phyloP scores from a whole-genome alignment of 495 filamentous ascomycete genomes.

The Bombardia bombarda region DNA sequence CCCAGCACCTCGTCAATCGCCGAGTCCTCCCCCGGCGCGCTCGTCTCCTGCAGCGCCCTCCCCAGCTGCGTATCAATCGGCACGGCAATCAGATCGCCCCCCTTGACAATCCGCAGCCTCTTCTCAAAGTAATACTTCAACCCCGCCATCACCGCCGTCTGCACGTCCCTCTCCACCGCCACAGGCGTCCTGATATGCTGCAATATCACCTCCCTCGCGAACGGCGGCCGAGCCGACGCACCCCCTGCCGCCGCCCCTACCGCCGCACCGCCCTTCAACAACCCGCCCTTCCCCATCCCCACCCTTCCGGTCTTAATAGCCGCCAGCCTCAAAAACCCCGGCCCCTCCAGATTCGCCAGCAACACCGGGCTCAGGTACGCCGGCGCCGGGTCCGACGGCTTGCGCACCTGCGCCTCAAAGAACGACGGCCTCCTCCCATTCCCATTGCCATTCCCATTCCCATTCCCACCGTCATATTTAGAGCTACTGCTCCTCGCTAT shows the following conservation, averaged over 20 bases:
- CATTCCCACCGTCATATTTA: conserved; percentile 40
- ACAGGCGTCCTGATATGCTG: conserved; percentile 82
- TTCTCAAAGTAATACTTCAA: conserved; percentile 81
- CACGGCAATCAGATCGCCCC: conserved; percentile 80
- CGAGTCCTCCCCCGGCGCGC: conserved; percentile 47
- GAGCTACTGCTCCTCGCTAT: conserved; percentile 44
- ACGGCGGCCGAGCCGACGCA: conserved; percentile 58
- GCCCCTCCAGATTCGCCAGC: conserved; percentile 70
- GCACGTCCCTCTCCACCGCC: conserved; percentile 73
- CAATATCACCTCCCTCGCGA: conserved; percentile 86
- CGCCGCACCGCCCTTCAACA: conserved; percentile 35
- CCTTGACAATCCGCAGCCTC: conserved; percentile 67
- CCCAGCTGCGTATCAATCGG: conserved; percentile 77
- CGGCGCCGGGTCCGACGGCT: conserved; percentile 46
- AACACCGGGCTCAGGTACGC: conserved; percentile 80
- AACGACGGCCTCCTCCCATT: conserved; percentile 46
- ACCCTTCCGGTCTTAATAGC: conserved; percentile 44
- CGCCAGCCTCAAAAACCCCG: conserved; percentile 66
- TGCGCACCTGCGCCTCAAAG: conserved; percentile 46
- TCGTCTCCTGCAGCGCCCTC: conserved; percentile 58
- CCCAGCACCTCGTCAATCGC: conserved; percentile 56
- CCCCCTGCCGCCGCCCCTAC: conserved; percentile 40
- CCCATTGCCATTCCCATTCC: too few species aligned
- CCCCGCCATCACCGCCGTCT: conserved; percentile 73
- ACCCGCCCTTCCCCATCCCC: conserved; percentile 39